phyloP scores from a whole-genome alignment of 257 asterid species.

The Capsicum rhomboideum region DNA sequence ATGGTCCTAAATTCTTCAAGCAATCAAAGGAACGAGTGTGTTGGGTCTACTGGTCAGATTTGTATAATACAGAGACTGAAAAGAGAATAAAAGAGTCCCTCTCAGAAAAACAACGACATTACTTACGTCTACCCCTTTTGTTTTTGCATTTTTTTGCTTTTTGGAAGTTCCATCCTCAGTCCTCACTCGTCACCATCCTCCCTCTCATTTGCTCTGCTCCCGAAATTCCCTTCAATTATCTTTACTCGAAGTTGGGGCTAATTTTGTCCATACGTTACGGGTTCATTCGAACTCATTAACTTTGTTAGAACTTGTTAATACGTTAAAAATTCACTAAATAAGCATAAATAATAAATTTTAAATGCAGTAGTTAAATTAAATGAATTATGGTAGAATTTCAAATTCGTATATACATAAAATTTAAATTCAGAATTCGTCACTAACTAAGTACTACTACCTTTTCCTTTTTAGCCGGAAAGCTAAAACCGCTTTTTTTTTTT shows the following conservation, averaged over 20 bases:
- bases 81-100: not conserved
- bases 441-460: not conserved
- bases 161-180: not conserved
- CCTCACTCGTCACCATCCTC: not conserved
- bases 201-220: not conserved
- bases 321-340: not conserved
- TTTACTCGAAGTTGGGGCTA: not conserved
- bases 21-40: not conserved
- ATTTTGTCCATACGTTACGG: not conserved
- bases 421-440: not conserved
- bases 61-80: not conserved
- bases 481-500: too few species aligned
- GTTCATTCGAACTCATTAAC: not conserved
- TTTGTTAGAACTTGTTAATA: not conserved
- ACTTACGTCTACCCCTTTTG: not conserved
- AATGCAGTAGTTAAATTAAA: not conserved
- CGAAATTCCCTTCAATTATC: not conserved
- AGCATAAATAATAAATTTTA: not conserved
- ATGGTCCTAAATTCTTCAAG: not conserved
- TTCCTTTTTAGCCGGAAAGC: not conserved
- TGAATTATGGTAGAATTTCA: not conserved
- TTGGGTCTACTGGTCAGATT: not conserved
- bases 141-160: not conserved
- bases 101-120: not conserved
- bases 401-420: not conserved